Evolutionary conservation across 768 basidiomycete genomes (phyloP), one percentile per base, ranked within the genome.

Genomic region (Macrolepiota dolichaula): DNA sequence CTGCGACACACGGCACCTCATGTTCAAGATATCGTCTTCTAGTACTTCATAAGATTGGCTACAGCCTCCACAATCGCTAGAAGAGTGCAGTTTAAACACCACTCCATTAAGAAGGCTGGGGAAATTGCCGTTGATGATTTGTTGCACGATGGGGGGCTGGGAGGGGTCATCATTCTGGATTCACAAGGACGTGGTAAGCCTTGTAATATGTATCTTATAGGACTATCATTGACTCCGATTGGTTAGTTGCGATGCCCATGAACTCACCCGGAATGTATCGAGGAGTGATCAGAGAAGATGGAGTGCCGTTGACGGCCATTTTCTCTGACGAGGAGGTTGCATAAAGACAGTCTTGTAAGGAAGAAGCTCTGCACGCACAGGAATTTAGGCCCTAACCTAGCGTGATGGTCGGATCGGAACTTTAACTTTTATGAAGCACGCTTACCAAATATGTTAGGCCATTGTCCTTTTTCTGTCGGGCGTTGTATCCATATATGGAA

Each of bases 191-290:
- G 89, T 66, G 84, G 90, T 89, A 61, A 63, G 80, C 15, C 11
- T 24, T 13, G 15, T 68, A 1, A 17, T 47, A 32, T 17, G 12
- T 12, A 9, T 37, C 24, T 58, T 53, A 24, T 19, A 1, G 42
- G 17, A 29, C 59, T 11, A 46, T 36, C 37, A 11, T 49, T 40
- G 25, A 19, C 38, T 19, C 37, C 38, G 36, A 22, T 55, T 62
- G 52, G 38, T n/a, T 63, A 91, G 91, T 92, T 47, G 76, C 88
- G 0, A 82, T 89, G 76, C 84, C 89, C 5, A 69, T 93, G 63
- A 93, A 92, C 69, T 89, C 85, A 66, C 75, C 80, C 19, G 89
- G 92, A 7, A 94, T 94, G 92, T 93, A 92, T 69, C 81, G 92
- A 29, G 92, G 92, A 5, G 78, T 92, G 15, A 85, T 92, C 36